Percentiles rank a stretch among this genome's conserved stretches.
Conservation (phyloP, 2,329 filamentous ascomycete genomes). For the Colletotrichum tropicale region DNA sequence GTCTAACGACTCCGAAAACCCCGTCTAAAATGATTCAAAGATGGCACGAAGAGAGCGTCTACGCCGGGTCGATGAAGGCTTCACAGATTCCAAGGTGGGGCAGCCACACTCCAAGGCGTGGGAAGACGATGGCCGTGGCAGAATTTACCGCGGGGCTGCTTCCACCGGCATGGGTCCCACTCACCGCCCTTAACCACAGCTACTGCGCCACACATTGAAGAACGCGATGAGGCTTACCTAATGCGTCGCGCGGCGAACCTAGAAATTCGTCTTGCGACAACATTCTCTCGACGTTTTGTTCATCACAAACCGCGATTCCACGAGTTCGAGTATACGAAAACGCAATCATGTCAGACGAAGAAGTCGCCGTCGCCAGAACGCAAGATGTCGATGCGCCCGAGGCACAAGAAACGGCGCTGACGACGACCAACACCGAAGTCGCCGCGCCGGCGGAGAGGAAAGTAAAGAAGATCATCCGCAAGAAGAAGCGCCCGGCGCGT, state of each 20-base stretch:
- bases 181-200: background rate
- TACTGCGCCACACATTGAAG: slow-evolving; percentile 12
- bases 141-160: slow-evolving; percentile 22
- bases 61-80: slow-evolving; percentile 5
- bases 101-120: background rate
- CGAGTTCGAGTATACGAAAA: background rate
- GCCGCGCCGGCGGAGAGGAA: slow-evolving; percentile 60
- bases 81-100: slow-evolving; percentile 19
- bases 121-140: slow-evolving; percentile 5
- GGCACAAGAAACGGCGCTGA: slow-evolving; percentile 24
- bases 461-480: slow-evolving; percentile 90
- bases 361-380: background rate
- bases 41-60: background rate
- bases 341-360: slow-evolving; percentile 16
- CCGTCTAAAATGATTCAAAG: background rate
- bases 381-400: background rate
- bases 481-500: slow-evolving; percentile 87
- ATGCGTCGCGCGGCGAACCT: background rate
- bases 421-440: slow-evolving; percentile 46
- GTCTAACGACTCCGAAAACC: background rate
- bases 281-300: background rate
- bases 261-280: background rate
- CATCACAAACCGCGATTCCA: background rate
- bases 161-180: background rate
- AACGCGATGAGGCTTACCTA: background rate